Evolutionary conservation across 2,329 filamentous ascomycete genomes (phyloP).

Genomic region (Cyclaneusma minus): DNA sequence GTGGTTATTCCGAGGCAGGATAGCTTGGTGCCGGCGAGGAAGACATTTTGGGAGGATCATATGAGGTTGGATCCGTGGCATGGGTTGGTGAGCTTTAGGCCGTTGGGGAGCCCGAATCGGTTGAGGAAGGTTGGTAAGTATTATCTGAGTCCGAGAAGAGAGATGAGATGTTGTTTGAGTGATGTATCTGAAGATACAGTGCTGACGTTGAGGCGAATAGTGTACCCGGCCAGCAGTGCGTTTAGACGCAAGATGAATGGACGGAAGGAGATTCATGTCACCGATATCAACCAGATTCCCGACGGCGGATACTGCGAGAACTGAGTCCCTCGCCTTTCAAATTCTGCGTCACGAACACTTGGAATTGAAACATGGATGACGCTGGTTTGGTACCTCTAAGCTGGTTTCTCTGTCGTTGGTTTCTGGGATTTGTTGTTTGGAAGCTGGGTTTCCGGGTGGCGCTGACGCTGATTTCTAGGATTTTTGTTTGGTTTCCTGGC

Average conservation of each 20-base stretch:
- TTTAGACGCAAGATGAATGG: conserved; percentile 23
- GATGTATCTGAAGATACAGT: neutral
- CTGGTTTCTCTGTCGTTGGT: too few species aligned
- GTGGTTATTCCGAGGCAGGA: conserved; percentile 25
- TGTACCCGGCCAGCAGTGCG: conserved; percentile 22
- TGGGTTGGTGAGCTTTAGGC: conserved; percentile 24
- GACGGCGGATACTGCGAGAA: conserved; percentile 18
- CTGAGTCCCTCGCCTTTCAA: conserved; percentile 6
- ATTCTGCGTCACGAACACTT: too few species aligned
- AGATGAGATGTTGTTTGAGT: too few species aligned
- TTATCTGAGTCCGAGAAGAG: neutral
- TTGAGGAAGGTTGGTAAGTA: conserved; percentile 18
- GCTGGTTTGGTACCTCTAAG: too few species aligned
- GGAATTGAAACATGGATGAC: too few species aligned
- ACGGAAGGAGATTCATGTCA: conserved; percentile 20
- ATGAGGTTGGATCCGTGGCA: conserved; percentile 26
- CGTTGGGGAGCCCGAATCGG: conserved; percentile 23
- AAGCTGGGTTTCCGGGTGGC: too few species aligned
- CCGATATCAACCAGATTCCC: conserved; percentile 22
- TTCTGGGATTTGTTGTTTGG: too few species aligned
- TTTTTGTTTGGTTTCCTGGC: too few species aligned
- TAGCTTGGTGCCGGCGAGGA: conserved; percentile 22
- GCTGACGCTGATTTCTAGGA: too few species aligned
- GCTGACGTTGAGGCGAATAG: conserved; percentile 4
- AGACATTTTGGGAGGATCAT: conserved; percentile 27